Percentiles rank a stretch among this genome's conserved stretches.
Evolutionary conservation across 257 asterid species (phyloP).

Genomic region (Solanum etuberosum): DNA sequence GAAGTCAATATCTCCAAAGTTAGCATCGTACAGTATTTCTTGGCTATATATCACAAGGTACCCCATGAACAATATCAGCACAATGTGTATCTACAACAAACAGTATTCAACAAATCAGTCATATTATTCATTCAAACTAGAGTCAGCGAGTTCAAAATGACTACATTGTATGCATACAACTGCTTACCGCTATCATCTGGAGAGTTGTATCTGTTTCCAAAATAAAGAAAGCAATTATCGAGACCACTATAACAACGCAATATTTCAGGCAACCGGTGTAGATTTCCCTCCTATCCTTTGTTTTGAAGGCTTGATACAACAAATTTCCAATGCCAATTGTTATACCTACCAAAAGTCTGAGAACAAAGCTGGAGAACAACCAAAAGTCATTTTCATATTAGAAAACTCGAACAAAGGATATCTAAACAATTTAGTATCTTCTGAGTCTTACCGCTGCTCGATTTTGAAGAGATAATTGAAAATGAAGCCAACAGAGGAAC

Average conservation of each 20-base stretch:
- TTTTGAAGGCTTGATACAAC: not conserved
- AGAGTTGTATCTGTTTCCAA: not conserved
- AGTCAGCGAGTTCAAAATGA: not conserved
- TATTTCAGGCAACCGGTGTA: not conserved
- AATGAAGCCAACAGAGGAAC: not conserved
- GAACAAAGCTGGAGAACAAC: not conserved
- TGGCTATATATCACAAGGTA: not conserved
- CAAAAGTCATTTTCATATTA: no score
- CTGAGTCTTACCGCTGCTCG: not conserved
- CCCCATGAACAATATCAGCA: not conserved
- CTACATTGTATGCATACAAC: not conserved
- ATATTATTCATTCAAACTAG: not conserved
- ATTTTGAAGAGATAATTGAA: not conserved
- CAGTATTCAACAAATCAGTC: not conserved
- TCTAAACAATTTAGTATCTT: no score
- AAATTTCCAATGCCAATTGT: not conserved
- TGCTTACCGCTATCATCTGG: not conserved
- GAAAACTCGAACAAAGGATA: not conserved
- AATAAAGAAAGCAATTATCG: not conserved
- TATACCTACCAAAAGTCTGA: not conserved
- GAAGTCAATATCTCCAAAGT: not conserved
- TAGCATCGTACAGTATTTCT: not conserved
- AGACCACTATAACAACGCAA: not conserved
- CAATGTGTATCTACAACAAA: not conserved
- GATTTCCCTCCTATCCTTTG: not conserved